phyloP scores from a whole-genome alignment of 352 stramenopile genomes.

The Phytophthora chlamydospora region DNA sequence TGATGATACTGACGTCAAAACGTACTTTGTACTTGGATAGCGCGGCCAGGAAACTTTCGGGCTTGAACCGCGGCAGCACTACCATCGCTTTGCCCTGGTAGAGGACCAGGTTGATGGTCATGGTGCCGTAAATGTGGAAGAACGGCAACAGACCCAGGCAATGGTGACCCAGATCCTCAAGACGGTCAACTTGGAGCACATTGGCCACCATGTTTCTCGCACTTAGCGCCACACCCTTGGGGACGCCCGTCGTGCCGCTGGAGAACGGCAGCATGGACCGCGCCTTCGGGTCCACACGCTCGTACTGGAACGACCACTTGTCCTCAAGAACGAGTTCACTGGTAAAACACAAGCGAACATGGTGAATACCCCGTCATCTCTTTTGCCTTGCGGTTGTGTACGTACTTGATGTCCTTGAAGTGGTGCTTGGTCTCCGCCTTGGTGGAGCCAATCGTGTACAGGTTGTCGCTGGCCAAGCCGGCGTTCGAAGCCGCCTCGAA shows the following conservation, averaged over 20 bases:
- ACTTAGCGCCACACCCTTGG: slow-evolving; percentile 78
- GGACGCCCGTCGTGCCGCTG: slow-evolving; percentile 90
- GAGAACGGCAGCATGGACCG: slow-evolving; percentile 88
- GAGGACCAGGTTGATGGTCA: slow-evolving; percentile 76
- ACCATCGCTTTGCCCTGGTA: slow-evolving; percentile 83
- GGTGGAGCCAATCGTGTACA: slow-evolving; percentile 44
- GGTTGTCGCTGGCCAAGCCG: slow-evolving; percentile 34
- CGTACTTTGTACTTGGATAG: slow-evolving; percentile 55
- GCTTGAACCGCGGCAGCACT: slow-evolving; percentile 89
- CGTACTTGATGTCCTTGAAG: slow-evolving; percentile 60
- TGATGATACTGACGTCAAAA: no score
- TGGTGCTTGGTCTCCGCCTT: slow-evolving; percentile 15
- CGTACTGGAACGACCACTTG: slow-evolving; percentile 50
- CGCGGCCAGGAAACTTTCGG: slow-evolving; percentile 80
- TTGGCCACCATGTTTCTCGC: slow-evolving; percentile 91
- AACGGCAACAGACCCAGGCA: slow-evolving; percentile 84
- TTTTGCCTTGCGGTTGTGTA: background rate
- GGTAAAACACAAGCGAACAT: slow-evolving; percentile 2
- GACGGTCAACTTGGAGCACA: slow-evolving; percentile 71
- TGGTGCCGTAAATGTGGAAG: slow-evolving; percentile 95
- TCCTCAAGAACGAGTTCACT: slow-evolving; percentile 45
- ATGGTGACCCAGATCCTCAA: slow-evolving; percentile 55
- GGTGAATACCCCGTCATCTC: background rate
- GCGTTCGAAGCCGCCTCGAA: slow-evolving; percentile 29
- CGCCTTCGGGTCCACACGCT: slow-evolving; percentile 58